phyloP scores from a whole-genome alignment of 1,139 yeast species.

The Saccharomyces hybrid region DNA sequence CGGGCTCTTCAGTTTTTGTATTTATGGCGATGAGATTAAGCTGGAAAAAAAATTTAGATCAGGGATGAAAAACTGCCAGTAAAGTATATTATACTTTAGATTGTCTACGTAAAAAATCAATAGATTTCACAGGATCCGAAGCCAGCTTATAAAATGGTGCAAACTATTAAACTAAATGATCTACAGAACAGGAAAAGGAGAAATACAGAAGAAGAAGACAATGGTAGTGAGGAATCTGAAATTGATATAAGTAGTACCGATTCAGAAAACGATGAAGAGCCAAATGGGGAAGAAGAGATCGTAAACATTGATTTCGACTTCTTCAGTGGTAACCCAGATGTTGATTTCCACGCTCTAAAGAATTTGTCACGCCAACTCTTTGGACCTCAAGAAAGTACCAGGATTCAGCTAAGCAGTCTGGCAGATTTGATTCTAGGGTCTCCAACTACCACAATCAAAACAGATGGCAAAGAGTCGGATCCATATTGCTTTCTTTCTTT shows the following conservation, averaged over 20 bases:
- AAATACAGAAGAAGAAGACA: slow-evolving; percentile 17
- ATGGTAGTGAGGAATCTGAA: slow-evolving; percentile 48
- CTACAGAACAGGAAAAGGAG: slow-evolving; percentile 47
- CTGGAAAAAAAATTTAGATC: neutral
- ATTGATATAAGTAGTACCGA: slow-evolving; percentile 54
- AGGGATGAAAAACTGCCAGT: neutral
- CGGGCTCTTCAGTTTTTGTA: neutral
- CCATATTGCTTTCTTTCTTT: slow-evolving; percentile 85
- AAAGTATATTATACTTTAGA: neutral
- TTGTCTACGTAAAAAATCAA: neutral
- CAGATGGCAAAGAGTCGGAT: slow-evolving; percentile 90
- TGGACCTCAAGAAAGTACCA: slow-evolving; percentile 64
- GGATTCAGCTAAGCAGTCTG: slow-evolving; percentile 65
- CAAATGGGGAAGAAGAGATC: slow-evolving; percentile 47
- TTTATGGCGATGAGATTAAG: neutral
- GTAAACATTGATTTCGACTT: slow-evolving; percentile 92
- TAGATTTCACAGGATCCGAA: neutral
- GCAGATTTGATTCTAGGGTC: slow-evolving; percentile 67
- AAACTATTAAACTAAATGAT: slow-evolving; percentile 25
- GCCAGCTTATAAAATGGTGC: slow-evolving; percentile 19
- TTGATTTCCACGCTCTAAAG: slow-evolving; percentile 88
- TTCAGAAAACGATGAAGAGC: slow-evolving; percentile 33
- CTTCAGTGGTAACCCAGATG: slow-evolving; percentile 74
- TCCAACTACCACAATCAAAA: slow-evolving; percentile 79
- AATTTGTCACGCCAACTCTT: slow-evolving; percentile 78